Conservation (phyloP, 164 flowering plant genomes). For the Macadamia tetraphylla region DNA sequence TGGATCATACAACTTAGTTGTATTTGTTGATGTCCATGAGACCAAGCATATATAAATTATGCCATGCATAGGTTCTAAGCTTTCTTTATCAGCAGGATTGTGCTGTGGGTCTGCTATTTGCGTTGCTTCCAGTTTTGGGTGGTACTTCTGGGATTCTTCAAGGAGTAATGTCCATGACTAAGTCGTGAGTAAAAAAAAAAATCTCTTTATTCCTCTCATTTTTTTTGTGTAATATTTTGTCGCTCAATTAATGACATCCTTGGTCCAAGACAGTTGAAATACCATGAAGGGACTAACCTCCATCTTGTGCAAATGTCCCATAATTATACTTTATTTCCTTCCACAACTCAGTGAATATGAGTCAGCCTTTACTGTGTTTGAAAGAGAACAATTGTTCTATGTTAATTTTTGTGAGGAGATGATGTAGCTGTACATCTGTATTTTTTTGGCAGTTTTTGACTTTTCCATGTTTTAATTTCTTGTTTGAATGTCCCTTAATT, state of each 20-base stretch:
- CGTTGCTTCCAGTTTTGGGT: constrained; percentile 92
- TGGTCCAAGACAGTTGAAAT: not conserved
- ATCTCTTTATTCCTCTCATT: not conserved
- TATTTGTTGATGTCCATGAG: not conserved
- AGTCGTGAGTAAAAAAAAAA: constrained; percentile 36
- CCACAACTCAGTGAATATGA: no score
- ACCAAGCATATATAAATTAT: not conserved
- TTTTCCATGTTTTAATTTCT: no score
- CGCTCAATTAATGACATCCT: not conserved
- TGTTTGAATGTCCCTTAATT: no score
- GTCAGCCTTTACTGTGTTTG: no score
- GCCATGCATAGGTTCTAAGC: not conserved
- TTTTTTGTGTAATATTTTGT: not conserved
- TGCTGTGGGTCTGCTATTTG: constrained; percentile 97
- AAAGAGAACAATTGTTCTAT: no score
- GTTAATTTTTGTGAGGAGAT: no score
- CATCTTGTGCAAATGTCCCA: no score
- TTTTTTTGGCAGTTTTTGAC: no score
- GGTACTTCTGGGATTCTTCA: constrained; percentile 91
- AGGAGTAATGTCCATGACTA: constrained; percentile 81
- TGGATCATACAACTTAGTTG: not conserved
- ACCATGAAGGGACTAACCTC: no score
- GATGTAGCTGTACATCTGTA: no score
- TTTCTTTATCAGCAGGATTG: constrained; percentile 62
- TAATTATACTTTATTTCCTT: no score